Percentiles rank a stretch among this genome's conserved stretches.
Evolutionary conservation across 345 rosid genomes (phyloP).

Genomic region (Lepidium aucheri): DNA sequence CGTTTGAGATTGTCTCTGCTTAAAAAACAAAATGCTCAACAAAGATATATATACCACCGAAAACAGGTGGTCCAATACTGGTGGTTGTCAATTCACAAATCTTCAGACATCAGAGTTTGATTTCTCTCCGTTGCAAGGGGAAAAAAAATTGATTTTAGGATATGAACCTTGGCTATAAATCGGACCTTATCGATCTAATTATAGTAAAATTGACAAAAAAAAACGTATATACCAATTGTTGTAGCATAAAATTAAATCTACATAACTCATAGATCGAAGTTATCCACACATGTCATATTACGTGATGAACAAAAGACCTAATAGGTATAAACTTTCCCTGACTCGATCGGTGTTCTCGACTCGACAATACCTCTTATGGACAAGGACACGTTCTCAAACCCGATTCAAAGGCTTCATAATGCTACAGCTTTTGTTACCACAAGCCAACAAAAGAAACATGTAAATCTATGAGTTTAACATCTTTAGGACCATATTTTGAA

Average conservation of each 20-base stretch:
- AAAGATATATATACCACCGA: neutral
- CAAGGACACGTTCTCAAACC: slow-evolving; percentile 21
- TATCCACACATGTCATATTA: slow-evolving; percentile 24
- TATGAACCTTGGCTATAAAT: too few species aligned
- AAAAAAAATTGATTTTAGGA: too few species aligned
- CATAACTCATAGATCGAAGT: neutral
- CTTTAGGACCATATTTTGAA: slow-evolving; percentile 20
- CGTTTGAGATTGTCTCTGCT: too few species aligned
- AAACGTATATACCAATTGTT: slow-evolving; percentile 6
- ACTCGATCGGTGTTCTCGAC: slow-evolving; percentile 15
- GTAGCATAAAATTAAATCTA: slow-evolving; percentile 8
- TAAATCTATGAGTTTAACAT: slow-evolving; percentile 25
- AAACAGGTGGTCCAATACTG: too few species aligned
- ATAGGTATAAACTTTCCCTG: slow-evolving; percentile 12
- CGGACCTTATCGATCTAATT: too few species aligned
- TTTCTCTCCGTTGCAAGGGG: too few species aligned
- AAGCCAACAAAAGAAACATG: slow-evolving; percentile 23
- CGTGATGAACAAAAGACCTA: slow-evolving; percentile 8
- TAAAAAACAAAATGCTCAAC: slow-evolving; percentile 22
- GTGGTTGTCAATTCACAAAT: too few species aligned
- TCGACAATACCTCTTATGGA: slow-evolving; percentile 21
- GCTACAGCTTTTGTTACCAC: slow-evolving; percentile 3
- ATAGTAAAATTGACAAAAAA: too few species aligned
- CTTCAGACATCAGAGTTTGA: too few species aligned
- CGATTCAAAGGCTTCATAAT: slow-evolving; percentile 27